Percentiles rank a stretch among this genome's conserved stretches.
phyloP scores from a whole-genome alignment of 495 filamentous ascomycete genomes.

The Penicillium riverlandense region DNA sequence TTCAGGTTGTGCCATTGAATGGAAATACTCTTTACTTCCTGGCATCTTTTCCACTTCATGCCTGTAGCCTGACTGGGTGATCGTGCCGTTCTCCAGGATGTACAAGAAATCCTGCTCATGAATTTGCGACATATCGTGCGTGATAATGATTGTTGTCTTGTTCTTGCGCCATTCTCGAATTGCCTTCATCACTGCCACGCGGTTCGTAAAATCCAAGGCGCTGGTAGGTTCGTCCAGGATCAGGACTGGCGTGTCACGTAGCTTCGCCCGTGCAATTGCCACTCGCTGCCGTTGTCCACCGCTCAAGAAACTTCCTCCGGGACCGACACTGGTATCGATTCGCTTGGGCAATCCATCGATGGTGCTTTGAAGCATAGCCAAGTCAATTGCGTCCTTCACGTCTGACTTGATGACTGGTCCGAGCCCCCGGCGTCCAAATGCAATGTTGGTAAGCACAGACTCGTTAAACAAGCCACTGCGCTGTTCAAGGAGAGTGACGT shows the following conservation, averaged over 20 bases:
- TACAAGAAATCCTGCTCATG: slow-evolving; percentile 69
- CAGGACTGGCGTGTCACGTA: slow-evolving; percentile 74
- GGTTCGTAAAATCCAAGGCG: slow-evolving; percentile 68
- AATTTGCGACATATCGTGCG: slow-evolving; percentile 84
- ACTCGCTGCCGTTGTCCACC: slow-evolving; percentile 79
- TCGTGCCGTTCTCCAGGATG: slow-evolving; percentile 61
- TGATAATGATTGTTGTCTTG: slow-evolving; percentile 80
- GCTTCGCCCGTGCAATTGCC: slow-evolving; percentile 68
- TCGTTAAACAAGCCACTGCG: slow-evolving; percentile 78
- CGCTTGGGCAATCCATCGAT: slow-evolving; percentile 67
- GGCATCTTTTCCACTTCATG: slow-evolving; percentile 30
- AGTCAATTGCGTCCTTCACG: slow-evolving; percentile 46
- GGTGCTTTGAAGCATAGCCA: slow-evolving; percentile 66
- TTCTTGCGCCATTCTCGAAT: slow-evolving; percentile 62
- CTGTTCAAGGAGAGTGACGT: slow-evolving; percentile 80
- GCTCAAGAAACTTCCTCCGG: slow-evolving; percentile 63
- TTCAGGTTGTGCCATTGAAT: not conserved
- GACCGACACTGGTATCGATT: slow-evolving; percentile 64
- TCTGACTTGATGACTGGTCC: slow-evolving; percentile 42
- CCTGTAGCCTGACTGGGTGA: slow-evolving; percentile 64
- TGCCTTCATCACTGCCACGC: slow-evolving; percentile 62
- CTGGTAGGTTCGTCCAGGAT: slow-evolving; percentile 82
- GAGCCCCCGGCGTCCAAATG: slow-evolving; percentile 55
- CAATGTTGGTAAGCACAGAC: slow-evolving; percentile 72
- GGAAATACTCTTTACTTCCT: slow-evolving; percentile 13